Base-by-base conservation (phyloP, 805 yeast species). In the Sugiyamaella floridensis region DNA sequence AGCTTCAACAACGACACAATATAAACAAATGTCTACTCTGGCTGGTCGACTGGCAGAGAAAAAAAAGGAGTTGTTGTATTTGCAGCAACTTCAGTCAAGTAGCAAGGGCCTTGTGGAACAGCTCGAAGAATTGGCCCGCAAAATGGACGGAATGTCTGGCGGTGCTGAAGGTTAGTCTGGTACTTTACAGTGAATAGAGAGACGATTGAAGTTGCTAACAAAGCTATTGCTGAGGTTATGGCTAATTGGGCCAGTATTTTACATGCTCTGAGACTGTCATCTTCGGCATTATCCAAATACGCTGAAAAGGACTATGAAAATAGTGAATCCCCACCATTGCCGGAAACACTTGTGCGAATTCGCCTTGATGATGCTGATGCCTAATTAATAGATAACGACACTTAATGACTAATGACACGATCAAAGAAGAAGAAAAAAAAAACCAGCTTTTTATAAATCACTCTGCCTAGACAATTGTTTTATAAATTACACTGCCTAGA, bases 211-310 rank as follows among this genome's bases (percentile, higher is more conserved):
- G 26, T 6, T 9, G 8, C 40, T 14, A 14, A 7, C 22, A 1
- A 43, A 48, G 77, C 83, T 40, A 82, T 82, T 6, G 78, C 80
- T 2, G 66, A 74, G 4, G 78, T 84, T 1, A 72, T 85, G 60
- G 72, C 79, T 2, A 83, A 81, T 58, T 84, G 90, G 90, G 76
- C 77, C 51, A 79, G 77, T 52, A 82, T 84, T 16, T 69, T 81
- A 16, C 72, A 79, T 53, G 76, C 86, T 2, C 77, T 83, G 0
- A 76, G 84, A 10, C 67, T 85, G 58, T 89, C 89, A 0, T 69
- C 75, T 1, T 59, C 58, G 7, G 49, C 57, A 72, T 80, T 22
- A 60, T 76, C 73, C 54, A 74, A 72, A 44, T 74, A 79, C 52
- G 60, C 71, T 1, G 70, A 72, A 15, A 67, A 66, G 43, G 81